These are phyloP conservation scores for Microbotryomycetes sp. DNA, from an alignment of 1,284 basidiomycete species.

Conservation along the genomic window DNA sequence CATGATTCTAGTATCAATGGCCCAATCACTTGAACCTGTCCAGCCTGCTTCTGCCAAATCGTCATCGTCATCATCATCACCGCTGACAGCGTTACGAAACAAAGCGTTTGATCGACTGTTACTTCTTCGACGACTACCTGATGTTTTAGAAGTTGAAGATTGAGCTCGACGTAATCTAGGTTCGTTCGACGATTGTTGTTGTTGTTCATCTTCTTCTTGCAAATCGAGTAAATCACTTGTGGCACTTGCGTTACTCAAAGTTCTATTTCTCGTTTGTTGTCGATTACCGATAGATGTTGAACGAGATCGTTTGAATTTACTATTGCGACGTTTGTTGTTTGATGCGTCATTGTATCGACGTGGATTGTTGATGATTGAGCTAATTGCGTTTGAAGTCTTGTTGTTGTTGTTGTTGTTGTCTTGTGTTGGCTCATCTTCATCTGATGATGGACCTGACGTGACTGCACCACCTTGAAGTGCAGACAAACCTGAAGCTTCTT, in stretches of 20 bases:
- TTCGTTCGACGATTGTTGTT: background rate
- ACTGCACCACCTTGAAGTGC: slow-evolving; percentile 56
- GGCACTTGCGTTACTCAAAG: slow-evolving; percentile 8
- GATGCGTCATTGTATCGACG: slow-evolving; percentile 23
- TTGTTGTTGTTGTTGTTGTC: slow-evolving; percentile 53
- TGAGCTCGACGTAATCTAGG: background rate
- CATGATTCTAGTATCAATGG: slow-evolving; percentile 77
- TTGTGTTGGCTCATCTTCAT: slow-evolving; percentile 53
- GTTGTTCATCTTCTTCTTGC: slow-evolving; percentile 1
- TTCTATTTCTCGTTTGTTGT: background rate
- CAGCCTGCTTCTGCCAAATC: slow-evolving; percentile 51
- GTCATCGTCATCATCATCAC: slow-evolving; percentile 27
- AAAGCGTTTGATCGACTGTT: too few relatives aligned
- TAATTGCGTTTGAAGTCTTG: slow-evolving; percentile 32
- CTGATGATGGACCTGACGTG: slow-evolving; percentile 45
- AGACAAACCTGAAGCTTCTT: slow-evolving; percentile 52
- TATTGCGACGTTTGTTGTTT: slow-evolving; percentile 35
- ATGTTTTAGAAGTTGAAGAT: background rate
- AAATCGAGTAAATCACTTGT: slow-evolving; percentile 26
- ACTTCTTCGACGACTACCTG: background rate
- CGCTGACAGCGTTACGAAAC: too few relatives aligned
- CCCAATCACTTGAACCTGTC: slow-evolving; percentile 69
- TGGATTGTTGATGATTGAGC: slow-evolving; percentile 25
- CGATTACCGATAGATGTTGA: background rate
- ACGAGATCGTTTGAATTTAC: slow-evolving; percentile 30